Base-by-base conservation (phyloP, 2,329 filamentous ascomycete species). In the Endoconidiophora polonica region DNA sequence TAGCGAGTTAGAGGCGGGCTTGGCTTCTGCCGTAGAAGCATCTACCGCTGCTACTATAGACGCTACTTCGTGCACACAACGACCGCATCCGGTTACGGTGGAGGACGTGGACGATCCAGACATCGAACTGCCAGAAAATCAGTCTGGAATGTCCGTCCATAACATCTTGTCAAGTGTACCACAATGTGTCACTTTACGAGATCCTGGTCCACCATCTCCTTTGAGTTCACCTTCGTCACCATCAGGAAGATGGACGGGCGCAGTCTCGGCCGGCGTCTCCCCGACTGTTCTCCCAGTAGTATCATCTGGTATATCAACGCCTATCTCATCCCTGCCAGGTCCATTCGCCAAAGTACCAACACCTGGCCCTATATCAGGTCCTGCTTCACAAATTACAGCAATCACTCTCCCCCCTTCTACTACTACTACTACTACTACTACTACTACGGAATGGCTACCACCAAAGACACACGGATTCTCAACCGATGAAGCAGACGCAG, bases 401-500 rank as follows among this genome's bases (percentile, higher is more conserved):
- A 12, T 37, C 38, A 9, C 38, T 12, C 43, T 43, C 12, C 23
- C 36, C 26, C 26, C 2, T 12, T 6, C 45, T 18, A 18, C 16
- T 18, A 18, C 16, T 18, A 33, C n/a, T 5, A 22, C 48, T 3
- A 26, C 36, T 44, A 24, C 42, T 29, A 39, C 42, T n/a, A 33
- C n/a, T 5, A 22, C 48, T 3, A 26, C 36, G 9, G 41, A 20
- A 20, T 22, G 49, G 23, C 3, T 40, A 36, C 29, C 45, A 10
- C 49, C 18, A 39, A 43, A 24, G 36, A 41, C 12, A 44, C 50
- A 46, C 43, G 26, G 12, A 22, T 49, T 49, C 20, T 46, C 52
- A 5, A 49, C 47, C 3, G 55, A 57, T 38, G 54, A 57, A 5
- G 60, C 64, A 29, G 86, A 94, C 55, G 81, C 95, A 36, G 69